Base-by-base conservation (phyloP, 192 early-diverging fungal genomes). In the Backusella mclennaniae region DNA sequence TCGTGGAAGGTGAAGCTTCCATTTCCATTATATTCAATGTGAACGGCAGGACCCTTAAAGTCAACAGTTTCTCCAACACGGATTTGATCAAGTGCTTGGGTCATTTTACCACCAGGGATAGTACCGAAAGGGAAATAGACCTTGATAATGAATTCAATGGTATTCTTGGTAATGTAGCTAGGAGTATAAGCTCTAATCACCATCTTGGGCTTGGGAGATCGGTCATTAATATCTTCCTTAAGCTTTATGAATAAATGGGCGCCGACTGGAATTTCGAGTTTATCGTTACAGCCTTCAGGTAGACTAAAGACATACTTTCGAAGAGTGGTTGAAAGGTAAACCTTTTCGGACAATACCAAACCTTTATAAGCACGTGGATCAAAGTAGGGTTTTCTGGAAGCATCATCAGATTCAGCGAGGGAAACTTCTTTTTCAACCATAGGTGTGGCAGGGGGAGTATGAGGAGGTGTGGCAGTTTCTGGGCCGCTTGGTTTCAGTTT, bases 151-250 rank as follows among this genome's bases (percentile, higher is more conserved):
- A 97, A 83, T 71, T 96, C 94, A 84, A 97, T 87, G 77, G 88
- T 82, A 9, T 90, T 94, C 41, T 80, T 82, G 17, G 80, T 84
- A 35, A 73, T 46, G 35, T 86, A 86, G 44, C 90, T 87, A 7
- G 96, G 94, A 49, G 95, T 96, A 81, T 98, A 96, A 6, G 95
- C 92, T 67, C 96, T 91, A 66, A 96, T 89, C 15, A 91, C 86
- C 17, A 69, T 29, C 46, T 79, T 82, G 36, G 87, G 80, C 79
- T 90, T 89, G 17, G 35, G 42, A 88, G 89, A 78, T 90, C 87
- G 69, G 90, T 83, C 63, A 75, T 77, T 42, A 80, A 85, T 75
- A 12, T 71, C 82, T 44, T 63, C 56, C 9, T 63, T 63, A 3
- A 29, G 21, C 29, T 63, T 63, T 9, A 63, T 63, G 11, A 29